Base-by-base conservation (phyloP, 2,329 filamentous ascomycete species). In the Sporothrix brunneoviolacea region DNA sequence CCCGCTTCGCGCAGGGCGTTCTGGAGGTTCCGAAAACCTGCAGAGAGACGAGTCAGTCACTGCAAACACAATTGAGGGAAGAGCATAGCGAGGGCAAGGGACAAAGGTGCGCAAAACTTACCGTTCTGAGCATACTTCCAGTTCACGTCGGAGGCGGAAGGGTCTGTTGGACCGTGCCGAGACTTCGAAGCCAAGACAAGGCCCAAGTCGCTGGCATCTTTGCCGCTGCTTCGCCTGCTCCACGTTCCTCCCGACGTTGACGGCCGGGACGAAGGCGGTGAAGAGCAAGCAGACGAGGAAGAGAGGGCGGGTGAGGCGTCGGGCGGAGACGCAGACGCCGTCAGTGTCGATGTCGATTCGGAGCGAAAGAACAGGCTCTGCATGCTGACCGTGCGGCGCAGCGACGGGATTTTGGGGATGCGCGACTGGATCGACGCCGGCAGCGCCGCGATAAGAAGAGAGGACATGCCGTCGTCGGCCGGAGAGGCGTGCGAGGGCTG, bases 361-460 rank as follows among this genome's bases (percentile, higher is more conserved):
- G 48, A 42, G 12, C 51, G 52, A 22, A 46, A 52, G 21, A 53
- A 37, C 27, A 46, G 32, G 9, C 43, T 30, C 44, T 50, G 54
- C 21, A 53, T 28, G 37, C 24, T 52, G 16, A 52, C 53, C 1
- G 55, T 38, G 7, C 53, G 54, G 13, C 56, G 50, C 5, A 59
- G 30, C 12, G 51, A 55, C 2, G 54, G 52, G 16, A 59, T 47
- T 22, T 39, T 51, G 15, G 58, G 53, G 16, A 59, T 56, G 21
- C 57, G 54, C 10, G 58, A 54, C 47, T 59, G 58, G 42, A 59
- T 51, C n/a, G 51, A 57, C 27, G 52, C 62, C 52, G 47, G 61
- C 50, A 58, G 60, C 51, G 48, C 53, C 18, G 55, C 52, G 30
- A 44, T 48, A 28, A 53, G 39, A 21, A 58, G 54, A 8, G 56